These are phyloP conservation scores for Phytophthora cryptogea DNA, from an alignment of 352 stramenopile genomes.

Conservation along the genomic window DNA sequence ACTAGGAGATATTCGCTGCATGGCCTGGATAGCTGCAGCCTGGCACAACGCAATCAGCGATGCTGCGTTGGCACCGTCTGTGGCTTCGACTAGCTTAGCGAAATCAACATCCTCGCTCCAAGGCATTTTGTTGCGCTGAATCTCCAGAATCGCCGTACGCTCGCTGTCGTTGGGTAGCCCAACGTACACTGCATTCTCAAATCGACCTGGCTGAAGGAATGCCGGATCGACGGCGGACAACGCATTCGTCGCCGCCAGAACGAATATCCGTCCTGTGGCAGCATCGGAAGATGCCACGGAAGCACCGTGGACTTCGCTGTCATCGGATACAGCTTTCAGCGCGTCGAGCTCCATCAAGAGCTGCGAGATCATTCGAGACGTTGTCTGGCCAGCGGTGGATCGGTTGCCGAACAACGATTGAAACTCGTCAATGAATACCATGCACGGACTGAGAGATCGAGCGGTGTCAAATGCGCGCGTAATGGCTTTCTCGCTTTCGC, in stretches of 20 bases:
- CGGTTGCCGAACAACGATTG: slow-evolving; percentile 85
- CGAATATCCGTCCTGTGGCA: slow-evolving; percentile 63
- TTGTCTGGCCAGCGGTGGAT: slow-evolving; percentile 76
- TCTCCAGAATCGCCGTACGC: slow-evolving; percentile 64
- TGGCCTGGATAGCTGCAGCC: slow-evolving; percentile 68
- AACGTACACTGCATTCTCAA: slow-evolving; percentile 85
- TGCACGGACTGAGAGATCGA: slow-evolving; percentile 74
- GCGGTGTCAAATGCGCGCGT: slow-evolving; percentile 73
- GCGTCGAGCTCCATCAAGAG: slow-evolving; percentile 83
- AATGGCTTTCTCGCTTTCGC: slow-evolving; percentile 85
- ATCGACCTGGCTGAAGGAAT: slow-evolving; percentile 83
- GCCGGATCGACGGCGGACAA: slow-evolving; percentile 79
- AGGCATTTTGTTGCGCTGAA: slow-evolving; percentile 72
- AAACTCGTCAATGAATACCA: slow-evolving; percentile 91
- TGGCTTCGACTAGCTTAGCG: slow-evolving; percentile 50
- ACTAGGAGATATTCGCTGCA: slow-evolving; percentile 56
- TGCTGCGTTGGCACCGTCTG: slow-evolving; percentile 70
- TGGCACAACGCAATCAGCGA: slow-evolving; percentile 77
- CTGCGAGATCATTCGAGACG: slow-evolving; percentile 86
- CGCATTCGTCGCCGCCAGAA: slow-evolving; percentile 79
- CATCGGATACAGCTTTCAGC: slow-evolving; percentile 58
- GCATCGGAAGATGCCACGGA: slow-evolving; percentile 12
- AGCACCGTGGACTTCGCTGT: slow-evolving; percentile 32
- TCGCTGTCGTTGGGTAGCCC: slow-evolving; percentile 59
- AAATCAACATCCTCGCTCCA: slow-evolving; percentile 65